A percentile compares a stretch with the other conserved stretches of the same genome.
These are phyloP conservation scores for Albugo candida DNA, from an alignment of 352 stramenopile genomes.

Conservation along the genomic window DNA sequence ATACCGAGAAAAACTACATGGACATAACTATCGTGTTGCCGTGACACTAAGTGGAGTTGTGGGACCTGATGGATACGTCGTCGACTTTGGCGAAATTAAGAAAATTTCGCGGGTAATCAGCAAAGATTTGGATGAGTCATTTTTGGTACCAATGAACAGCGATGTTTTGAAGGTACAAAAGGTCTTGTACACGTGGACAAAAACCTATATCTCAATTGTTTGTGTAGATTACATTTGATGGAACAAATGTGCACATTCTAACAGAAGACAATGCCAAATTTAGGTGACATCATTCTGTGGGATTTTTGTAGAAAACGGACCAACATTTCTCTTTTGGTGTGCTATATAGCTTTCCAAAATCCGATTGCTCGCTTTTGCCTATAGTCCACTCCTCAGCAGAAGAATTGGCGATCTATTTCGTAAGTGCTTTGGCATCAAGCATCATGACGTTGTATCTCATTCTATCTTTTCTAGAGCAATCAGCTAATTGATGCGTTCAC, in stretches of 20 bases:
- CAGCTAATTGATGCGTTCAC: constrained; percentile 75
- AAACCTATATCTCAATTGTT: not conserved
- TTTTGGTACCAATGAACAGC: constrained; percentile 90
- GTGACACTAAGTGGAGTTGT: constrained; percentile 79
- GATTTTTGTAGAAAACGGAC: not conserved
- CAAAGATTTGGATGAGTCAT: constrained; percentile 94
- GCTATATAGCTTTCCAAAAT: constrained; percentile 69
- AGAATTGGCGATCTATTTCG: constrained; percentile 90
- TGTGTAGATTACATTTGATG: constrained; percentile 61
- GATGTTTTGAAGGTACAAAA: constrained; percentile 72
- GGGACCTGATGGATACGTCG: constrained; percentile 87
- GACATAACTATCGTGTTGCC: constrained; percentile 94
- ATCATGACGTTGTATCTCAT: not conserved
- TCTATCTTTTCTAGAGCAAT: constrained; percentile 35
- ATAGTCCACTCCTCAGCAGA: constrained; percentile 95
- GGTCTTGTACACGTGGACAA: not conserved
- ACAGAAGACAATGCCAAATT: constrained; percentile 93
- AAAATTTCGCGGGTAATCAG: constrained; percentile 86
- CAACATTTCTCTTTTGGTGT: not conserved
- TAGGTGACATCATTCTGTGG: constrained; percentile 19
- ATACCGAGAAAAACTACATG: constrained; percentile 93
- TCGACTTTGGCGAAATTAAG: constrained; percentile 98
- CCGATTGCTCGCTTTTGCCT: constrained; percentile 89
- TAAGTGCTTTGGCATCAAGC: constrained; percentile 17
- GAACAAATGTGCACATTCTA: constrained; percentile 73